Evolutionary conservation across 2,329 filamentous ascomycete genomes (phyloP).

Genomic region (Aspergillus aculeatus): DNA sequence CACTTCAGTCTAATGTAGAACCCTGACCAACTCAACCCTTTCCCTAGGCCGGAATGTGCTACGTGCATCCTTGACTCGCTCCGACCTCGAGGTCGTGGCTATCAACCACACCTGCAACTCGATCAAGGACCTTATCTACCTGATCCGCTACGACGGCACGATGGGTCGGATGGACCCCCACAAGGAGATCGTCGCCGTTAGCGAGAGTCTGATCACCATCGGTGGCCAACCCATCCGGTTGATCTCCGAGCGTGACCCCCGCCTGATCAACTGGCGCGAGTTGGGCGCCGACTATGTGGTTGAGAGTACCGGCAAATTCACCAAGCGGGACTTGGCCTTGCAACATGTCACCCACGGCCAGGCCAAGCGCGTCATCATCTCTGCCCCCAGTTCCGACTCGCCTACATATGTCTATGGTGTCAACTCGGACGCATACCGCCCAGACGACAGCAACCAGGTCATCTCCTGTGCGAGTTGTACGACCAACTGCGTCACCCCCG

Average conservation of each 20-base stretch:
- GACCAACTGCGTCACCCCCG: slow-evolving; percentile 34
- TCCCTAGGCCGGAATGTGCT: slow-evolving; percentile 63
- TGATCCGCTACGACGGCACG: slow-evolving; percentile 28
- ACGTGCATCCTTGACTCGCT: slow-evolving; percentile 22
- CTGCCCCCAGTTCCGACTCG: slow-evolving; percentile 59
- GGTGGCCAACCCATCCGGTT: slow-evolving; percentile 23
- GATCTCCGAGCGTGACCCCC: slow-evolving; percentile 29
- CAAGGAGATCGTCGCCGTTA: slow-evolving; percentile 86
- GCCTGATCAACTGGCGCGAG: slow-evolving; percentile 28
- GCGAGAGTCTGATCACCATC: slow-evolving; percentile 71
- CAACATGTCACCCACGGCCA: slow-evolving; percentile 76
- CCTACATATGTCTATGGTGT: slow-evolving; percentile 55
- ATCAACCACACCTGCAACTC: slow-evolving; percentile 32
- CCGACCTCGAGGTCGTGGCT: slow-evolving; percentile 27
- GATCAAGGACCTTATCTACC: slow-evolving; percentile 31
- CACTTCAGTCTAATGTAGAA: too few species aligned
- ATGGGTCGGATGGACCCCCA: slow-evolving; percentile 82
- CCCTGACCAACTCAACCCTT: neutral
- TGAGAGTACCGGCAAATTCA: slow-evolving; percentile 49
- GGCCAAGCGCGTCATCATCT: slow-evolving; percentile 81
- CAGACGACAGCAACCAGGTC: slow-evolving; percentile 23
- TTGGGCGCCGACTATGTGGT: slow-evolving; percentile 30
- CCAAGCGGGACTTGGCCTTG: slow-evolving; percentile 71
- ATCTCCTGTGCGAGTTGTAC: slow-evolving; percentile 35
- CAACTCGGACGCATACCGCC: slow-evolving; percentile 27